Evolutionary conservation across 1,284 basidiomycete species (phyloP).

Genomic region (Rugosomyces carneus): DNA sequence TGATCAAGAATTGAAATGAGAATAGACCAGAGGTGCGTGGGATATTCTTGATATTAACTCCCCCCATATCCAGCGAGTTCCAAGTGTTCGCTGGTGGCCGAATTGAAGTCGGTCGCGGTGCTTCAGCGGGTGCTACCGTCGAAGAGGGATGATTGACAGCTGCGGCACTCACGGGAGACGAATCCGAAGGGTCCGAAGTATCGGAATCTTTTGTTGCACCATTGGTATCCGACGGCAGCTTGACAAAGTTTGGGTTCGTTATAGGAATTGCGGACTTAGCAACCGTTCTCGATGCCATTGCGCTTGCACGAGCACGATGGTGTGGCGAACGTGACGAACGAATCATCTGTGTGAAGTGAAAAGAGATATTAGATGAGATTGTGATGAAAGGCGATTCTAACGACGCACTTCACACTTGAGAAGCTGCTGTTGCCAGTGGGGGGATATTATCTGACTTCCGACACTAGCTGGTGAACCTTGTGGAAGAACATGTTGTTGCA

Average conservation of each 20-base stretch:
- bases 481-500: constrained; percentile 47
- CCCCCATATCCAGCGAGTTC: constrained; percentile 95
- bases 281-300: constrained; percentile 72
- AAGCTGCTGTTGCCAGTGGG: constrained; percentile 77
- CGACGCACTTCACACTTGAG: constrained; percentile 70
- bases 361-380: constrained; percentile 9
- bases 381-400: constrained; percentile 9
- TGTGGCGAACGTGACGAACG: constrained; percentile 72
- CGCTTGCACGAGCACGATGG: constrained; percentile 73
- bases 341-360: constrained; percentile 49
- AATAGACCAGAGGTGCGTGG: constrained; percentile 82
- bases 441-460: constrained; percentile 54
- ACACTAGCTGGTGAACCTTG: constrained; percentile 63
- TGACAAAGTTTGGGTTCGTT: constrained; percentile 70
- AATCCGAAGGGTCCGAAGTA: constrained; percentile 33
- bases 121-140: constrained; percentile 60
- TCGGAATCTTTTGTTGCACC: constrained; percentile 30
- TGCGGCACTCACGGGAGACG: constrained; percentile 24
- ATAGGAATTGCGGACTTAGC: constrained; percentile 78
- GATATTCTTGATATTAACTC: constrained; percentile 88
- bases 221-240: constrained; percentile 36
- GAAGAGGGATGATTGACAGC: constrained; percentile 67
- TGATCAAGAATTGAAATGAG: constrained; percentile 88
- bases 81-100: constrained; percentile 71
- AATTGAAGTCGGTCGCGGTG: constrained; percentile 49